Evolutionary conservation across 2,329 filamentous ascomycete species (phyloP), one percentile per base, ranked within the genome.

Genomic region (Fusarium marasasianum): DNA sequence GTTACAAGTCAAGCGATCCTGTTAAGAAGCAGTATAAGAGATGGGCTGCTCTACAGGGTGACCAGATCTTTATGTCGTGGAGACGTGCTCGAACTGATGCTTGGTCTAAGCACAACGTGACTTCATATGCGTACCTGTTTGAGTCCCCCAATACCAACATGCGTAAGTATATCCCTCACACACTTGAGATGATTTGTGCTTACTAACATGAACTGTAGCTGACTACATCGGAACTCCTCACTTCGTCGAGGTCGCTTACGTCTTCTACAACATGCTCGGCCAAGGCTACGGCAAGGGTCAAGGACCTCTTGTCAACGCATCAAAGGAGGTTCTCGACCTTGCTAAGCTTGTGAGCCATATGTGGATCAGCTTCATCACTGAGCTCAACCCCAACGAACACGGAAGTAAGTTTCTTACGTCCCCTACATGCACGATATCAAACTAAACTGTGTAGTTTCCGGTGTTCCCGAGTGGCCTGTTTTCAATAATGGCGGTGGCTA

Each of bases 41-140:
- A 54, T 84, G 82, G 29, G 84, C 86, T 15, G 88, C 89, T 13
- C 86, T 87, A 1, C 45, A 55, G 35, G 89, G 89, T 24, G 90
- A 92, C 78, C 80, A 83, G 10, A 75, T 82, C 40, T 88, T 92
- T 81, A 87, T 88, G 50, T 88, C 87, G 5, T 86, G 86, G 58
- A 85, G 89, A 5, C 86, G 90, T 6, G 81, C 85, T 41, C 85
- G 87, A 6, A 88, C 87, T 68, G 82, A 89, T 76, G 83, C 83
- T 7, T 90, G 87, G 87, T 82, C 87, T 13, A 82, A 83, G 22
- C 79, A 84, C 22, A 83, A 83, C 12, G 77, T 88, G 6, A 80
- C 86, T 20, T 87, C 88, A 13, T 91, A 89, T 81, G 89, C 86
- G 20, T 87, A 87, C 76, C 77, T 83, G 31, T 87, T 87, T 62